Conservation (phyloP, 2,329 filamentous ascomycete genomes). For the Fusarium sp. region DNA sequence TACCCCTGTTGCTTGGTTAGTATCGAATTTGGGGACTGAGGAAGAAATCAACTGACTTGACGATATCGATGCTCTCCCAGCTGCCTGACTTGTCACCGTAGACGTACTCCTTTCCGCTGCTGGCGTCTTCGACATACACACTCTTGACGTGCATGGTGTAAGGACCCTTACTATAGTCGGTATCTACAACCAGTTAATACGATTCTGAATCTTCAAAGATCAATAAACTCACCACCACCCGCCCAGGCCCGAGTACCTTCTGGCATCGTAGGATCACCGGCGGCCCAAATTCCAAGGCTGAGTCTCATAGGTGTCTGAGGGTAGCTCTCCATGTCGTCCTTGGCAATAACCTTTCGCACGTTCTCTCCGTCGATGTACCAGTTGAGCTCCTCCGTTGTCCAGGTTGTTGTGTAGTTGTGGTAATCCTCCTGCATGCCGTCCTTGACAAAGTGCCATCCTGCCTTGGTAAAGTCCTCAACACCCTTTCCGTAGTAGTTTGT, state of each 20-base stretch:
- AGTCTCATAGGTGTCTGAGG: constrained; percentile 83
- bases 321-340: constrained; percentile 72
- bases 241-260: constrained; percentile 76
- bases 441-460: constrained; percentile 68
- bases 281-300: constrained; percentile 75
- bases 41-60: constrained; percentile 57
- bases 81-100: constrained; percentile 72
- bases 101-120: constrained; percentile 73
- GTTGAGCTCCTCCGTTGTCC: constrained; percentile 75
- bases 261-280: constrained; percentile 68
- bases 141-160: constrained; percentile 82
- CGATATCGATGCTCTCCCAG: constrained; percentile 73
- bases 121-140: constrained; percentile 67
- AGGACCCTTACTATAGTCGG: constrained; percentile 74
- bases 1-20: constrained; percentile 58
- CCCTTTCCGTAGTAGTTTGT: constrained; percentile 88
- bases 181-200: constrained; percentile 52
- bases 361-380: constrained; percentile 78
- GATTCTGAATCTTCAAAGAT: rapidly evolving
- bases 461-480: constrained; percentile 72
- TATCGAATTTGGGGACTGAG: neutral
- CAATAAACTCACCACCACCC: constrained; percentile 61
- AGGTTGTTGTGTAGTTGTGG: constrained; percentile 83
- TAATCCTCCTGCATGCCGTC: constrained; percentile 69
- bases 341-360: constrained; percentile 73